Evolutionary conservation across 352 stramenopile genomes (phyloP).

Genomic region (Peronospora farinosa): DNA sequence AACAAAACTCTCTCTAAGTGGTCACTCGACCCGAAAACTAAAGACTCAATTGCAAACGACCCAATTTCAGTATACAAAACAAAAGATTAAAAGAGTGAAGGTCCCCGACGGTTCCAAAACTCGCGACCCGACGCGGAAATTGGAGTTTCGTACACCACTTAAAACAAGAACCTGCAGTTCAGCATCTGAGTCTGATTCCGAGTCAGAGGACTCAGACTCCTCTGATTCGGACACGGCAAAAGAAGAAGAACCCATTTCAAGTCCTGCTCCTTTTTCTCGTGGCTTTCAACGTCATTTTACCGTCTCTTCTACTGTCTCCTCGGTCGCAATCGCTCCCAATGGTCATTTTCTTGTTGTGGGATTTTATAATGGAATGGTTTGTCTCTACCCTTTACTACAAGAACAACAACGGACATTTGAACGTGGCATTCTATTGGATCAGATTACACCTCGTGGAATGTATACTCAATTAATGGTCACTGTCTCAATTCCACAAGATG

Average conservation of each 20-base stretch:
- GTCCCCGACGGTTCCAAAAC: slow-evolving; percentile 19
- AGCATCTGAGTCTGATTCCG: neutral
- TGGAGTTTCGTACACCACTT: slow-evolving; percentile 42
- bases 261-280: too few species aligned
- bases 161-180: slow-evolving; percentile 19
- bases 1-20: slow-evolving; percentile 36
- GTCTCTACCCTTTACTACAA: slow-evolving; percentile 43
- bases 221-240: too few species aligned
- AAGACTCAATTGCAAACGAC: slow-evolving; percentile 8
- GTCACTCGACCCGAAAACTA: slow-evolving; percentile 28
- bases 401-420: slow-evolving; percentile 46
- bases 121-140: slow-evolving; percentile 33
- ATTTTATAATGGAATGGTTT: slow-evolving; percentile 69
- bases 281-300: slow-evolving; percentile 44
- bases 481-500: slow-evolving; percentile 64
- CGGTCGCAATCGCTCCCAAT: slow-evolving; percentile 61
- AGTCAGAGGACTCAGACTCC: too few species aligned
- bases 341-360: slow-evolving; percentile 72
- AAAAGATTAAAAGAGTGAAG: slow-evolving; percentile 1
- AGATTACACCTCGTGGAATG: slow-evolving; percentile 73
- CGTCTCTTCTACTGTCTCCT: slow-evolving; percentile 65
- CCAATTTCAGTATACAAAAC: too few species aligned
- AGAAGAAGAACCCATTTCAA: too few species aligned
- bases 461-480: slow-evolving; percentile 81
- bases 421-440: slow-evolving; percentile 69